Base-by-base conservation (phyloP, 306 rosid species). In the Clitoria ternatea region DNA sequence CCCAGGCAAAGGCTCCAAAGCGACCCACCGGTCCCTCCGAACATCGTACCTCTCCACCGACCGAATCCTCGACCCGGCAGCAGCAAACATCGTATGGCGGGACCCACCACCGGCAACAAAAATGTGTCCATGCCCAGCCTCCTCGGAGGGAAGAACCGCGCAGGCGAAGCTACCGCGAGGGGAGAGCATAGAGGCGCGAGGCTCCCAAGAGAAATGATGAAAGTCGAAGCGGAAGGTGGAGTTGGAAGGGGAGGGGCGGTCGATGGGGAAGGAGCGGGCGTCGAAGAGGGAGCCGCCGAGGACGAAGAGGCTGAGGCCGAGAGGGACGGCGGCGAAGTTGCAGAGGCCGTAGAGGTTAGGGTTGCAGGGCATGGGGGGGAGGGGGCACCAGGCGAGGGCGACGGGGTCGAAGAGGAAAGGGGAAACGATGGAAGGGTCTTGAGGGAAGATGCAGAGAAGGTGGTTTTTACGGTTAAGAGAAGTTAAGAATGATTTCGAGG, bases 151-250 rank as follows among this genome's bases (percentile, higher is more conserved):
- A 7, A 79, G 33, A 1, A 24, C 85, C 0, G 89, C 89, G 13
- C 91, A 88, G 11, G 96, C 98, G n/a, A 93, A 93, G 79, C 98
- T 93, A 0, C 97, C 97, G 0, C 98, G 85, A 0, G 96, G 86
- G 0, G 96, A 75, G 0, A 84, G 53, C 98, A 90, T 93, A 3
- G 89, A 77, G 1, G 97, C 63, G 11, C 87, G 85, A 45, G 57
- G 11, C 36, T 84, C 87, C 98, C 98, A 93, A 0, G 76, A 27
- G 23, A 66, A 79, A 50, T 86, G 57, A 19, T 33, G 10, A 39
- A 90, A 70, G 50, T 81, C 89, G 35, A 88, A 89, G 7, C 96
- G 83, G 56, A 83, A 87, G 6, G 83, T 77, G 0, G 88, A 42
- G 1, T 87, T 52, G 1, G 96, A 76, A 0, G 96, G 75, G 1